Conservation (phyloP, 2,329 filamentous ascomycete species). For the Stagonosporopsis tanaceti region DNA sequence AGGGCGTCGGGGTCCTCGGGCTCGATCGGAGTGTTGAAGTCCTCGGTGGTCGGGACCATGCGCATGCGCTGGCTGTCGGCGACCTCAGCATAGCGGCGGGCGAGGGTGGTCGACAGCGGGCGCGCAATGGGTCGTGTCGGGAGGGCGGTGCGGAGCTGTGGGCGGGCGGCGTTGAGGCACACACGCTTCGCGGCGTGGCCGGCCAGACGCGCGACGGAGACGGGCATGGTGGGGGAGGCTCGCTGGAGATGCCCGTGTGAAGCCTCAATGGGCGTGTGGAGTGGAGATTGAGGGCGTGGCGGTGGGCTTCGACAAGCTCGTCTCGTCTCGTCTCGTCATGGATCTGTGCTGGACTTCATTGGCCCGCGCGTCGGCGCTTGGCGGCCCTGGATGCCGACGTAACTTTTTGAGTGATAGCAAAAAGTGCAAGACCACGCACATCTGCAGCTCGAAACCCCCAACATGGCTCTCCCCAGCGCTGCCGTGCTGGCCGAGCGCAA, state of each 20-base stretch:
- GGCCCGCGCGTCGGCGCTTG: constrained; percentile 37
- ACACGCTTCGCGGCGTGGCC: constrained; percentile 74
- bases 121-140: constrained; percentile 60
- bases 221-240: constrained; percentile 66
- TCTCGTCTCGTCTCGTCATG: constrained; percentile 32
- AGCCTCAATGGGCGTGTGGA: constrained; percentile 47
- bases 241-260: constrained; percentile 39
- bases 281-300: constrained; percentile 43
- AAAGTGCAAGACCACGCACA: constrained; percentile 15
- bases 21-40: constrained; percentile 64
- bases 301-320: constrained; percentile 26
- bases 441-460: constrained; percentile 25
- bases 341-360: constrained; percentile 31
- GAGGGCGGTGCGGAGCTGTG: constrained; percentile 48
- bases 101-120: constrained; percentile 70
- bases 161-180: constrained; percentile 63
- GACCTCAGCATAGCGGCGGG: constrained; percentile 69
- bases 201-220: constrained; percentile 75
- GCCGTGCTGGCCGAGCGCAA: constrained; percentile 70
- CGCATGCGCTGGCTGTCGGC: constrained; percentile 61
- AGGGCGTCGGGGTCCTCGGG: constrained; percentile 55
- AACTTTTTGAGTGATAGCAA: neutral
- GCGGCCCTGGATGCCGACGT: constrained; percentile 19
- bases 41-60: constrained; percentile 70
- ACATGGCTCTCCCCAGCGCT: constrained; percentile 54